phyloP scores from a whole-genome alignment of 139 green algal genomes.

The Dunaliella sp. region DNA sequence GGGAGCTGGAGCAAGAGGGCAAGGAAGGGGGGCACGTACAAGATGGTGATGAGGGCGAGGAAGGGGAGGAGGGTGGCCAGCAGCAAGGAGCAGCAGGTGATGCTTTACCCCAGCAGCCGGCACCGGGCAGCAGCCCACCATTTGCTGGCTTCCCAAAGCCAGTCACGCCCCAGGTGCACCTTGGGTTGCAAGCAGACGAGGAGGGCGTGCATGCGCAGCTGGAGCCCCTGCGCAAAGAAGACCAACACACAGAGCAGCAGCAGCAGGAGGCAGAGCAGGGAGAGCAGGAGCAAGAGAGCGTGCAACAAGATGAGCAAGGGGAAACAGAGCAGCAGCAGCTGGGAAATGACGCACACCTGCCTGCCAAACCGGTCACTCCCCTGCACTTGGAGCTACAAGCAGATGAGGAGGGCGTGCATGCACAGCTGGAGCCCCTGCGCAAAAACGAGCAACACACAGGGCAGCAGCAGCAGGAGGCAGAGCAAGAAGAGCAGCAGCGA shows the following conservation, averaged over 20 bases:
- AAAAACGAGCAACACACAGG: background rate
- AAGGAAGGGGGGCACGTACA: no score
- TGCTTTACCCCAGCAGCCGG: no score
- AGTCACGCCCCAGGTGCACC: background rate
- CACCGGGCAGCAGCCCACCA: no score
- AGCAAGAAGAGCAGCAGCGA: no score
- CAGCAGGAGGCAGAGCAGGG: constrained; percentile 30
- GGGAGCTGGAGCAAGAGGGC: background rate
- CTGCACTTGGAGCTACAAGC: background rate
- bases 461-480: background rate
- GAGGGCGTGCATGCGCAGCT: background rate
- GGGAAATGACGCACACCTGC: no score
- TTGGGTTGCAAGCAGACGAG: background rate
- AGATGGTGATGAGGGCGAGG: no score
- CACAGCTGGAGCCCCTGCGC: background rate
- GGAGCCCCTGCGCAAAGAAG: constrained; percentile 6
- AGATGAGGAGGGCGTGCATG: background rate
- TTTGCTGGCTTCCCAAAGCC: no score
- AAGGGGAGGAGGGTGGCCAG: no score
- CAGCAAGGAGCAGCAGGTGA: no score
- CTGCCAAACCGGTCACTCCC: constrained; percentile 4
- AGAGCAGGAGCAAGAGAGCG: constrained; percentile 50
- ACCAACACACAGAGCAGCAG: constrained; percentile 29
- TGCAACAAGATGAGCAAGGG: no score
- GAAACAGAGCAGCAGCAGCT: no score